These are phyloP conservation scores for Orobanche coerulescens DNA, from an alignment of 257 asterid species.

Conservation along the genomic window DNA sequence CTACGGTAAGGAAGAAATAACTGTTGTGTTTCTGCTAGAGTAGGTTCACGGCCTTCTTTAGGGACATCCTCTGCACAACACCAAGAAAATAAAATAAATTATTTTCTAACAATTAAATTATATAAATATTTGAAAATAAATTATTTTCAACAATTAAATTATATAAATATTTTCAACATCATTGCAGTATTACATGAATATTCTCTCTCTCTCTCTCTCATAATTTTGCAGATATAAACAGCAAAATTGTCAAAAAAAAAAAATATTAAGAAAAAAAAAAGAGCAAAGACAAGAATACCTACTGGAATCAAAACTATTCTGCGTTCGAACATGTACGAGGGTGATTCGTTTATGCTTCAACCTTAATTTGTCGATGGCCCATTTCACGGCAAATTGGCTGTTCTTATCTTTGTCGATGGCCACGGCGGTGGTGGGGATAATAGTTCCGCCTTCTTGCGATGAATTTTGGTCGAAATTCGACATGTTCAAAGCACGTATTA, in stretches of 20 bases:
- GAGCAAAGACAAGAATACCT: conserved; percentile 21
- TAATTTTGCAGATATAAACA: too few species aligned
- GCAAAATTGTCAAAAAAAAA: neutral
- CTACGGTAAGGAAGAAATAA: conserved; percentile 76
- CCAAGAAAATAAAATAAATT: neutral
- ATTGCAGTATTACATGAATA: too few species aligned
- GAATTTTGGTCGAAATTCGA: conserved; percentile 18
- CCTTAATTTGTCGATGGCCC: conserved; percentile 65
- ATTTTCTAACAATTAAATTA: neutral
- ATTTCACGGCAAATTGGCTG: conserved; percentile 76
- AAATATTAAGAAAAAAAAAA: neutral
- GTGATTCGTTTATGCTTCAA: conserved; percentile 33
- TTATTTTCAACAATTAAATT: neutral
- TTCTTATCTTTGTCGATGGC: conserved; percentile 80
- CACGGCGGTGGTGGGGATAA: conserved; percentile 50
- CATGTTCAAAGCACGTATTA: conserved; percentile 11
- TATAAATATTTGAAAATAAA: neutral
- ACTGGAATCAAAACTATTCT: conserved; percentile 31
- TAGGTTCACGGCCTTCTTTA: conserved; percentile 46
- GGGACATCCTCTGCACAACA: conserved; percentile 41
- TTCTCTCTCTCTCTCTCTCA: too few species aligned
- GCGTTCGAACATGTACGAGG: conserved; percentile 56
- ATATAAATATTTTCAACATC: too few species aligned
- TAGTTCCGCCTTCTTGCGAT: conserved; percentile 18
- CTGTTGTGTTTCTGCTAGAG: conserved; percentile 48